A percentile compares a stretch with the other conserved stretches of the same genome.
Evolutionary conservation across 2,329 filamentous ascomycete species (phyloP).

Genomic region (Hymenoscyphus occultus): DNA sequence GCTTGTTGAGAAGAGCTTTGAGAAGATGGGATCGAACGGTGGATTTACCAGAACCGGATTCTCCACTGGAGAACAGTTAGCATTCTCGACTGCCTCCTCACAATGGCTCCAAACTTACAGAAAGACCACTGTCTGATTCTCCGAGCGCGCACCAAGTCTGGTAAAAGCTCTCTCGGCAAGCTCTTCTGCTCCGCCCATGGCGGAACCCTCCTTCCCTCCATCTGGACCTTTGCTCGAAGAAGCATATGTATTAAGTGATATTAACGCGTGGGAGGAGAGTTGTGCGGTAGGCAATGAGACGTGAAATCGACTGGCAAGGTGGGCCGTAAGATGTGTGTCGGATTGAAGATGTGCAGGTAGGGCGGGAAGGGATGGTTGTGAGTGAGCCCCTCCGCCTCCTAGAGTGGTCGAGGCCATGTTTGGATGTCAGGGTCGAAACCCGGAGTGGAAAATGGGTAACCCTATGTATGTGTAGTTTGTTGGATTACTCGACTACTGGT

Average conservation of each 20-base stretch:
- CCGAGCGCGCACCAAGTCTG: conserved; percentile 79
- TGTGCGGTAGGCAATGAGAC: conserved; percentile 82
- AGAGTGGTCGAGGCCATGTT: conserved; percentile 55
- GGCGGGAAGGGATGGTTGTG: conserved; percentile 81
- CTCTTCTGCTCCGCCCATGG: conserved; percentile 88
- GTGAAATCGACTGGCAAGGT: conserved; percentile 87
- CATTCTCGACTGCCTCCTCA: conserved; percentile 16
- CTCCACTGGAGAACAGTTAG: conserved; percentile 59
- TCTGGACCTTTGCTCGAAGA: conserved; percentile 83
- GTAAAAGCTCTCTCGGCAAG: conserved; percentile 83
- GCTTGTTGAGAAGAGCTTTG: conserved; percentile 80
- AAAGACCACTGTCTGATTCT: conserved; percentile 92
- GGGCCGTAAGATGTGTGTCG: conserved; percentile 75
- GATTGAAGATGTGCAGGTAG: conserved; percentile 80
- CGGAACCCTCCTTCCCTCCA: conserved; percentile 88
- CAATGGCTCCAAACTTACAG: conserved; percentile 60
- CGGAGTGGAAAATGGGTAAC: conserved; percentile 10
- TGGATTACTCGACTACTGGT: background rate
- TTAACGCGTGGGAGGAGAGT: conserved; percentile 86
- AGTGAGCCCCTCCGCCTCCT: conserved; percentile 59
- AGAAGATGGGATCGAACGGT: conserved; percentile 88
- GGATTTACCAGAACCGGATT: conserved; percentile 94
- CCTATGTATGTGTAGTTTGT: conserved; percentile 12
- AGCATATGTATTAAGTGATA: conserved; percentile 92
- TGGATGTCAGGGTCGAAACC: conserved; percentile 34